Evolutionary conservation across 2,329 filamentous ascomycete species (phyloP), one percentile per base, ranked within the genome.

Genomic region (Alternaria metachromatica): DNA sequence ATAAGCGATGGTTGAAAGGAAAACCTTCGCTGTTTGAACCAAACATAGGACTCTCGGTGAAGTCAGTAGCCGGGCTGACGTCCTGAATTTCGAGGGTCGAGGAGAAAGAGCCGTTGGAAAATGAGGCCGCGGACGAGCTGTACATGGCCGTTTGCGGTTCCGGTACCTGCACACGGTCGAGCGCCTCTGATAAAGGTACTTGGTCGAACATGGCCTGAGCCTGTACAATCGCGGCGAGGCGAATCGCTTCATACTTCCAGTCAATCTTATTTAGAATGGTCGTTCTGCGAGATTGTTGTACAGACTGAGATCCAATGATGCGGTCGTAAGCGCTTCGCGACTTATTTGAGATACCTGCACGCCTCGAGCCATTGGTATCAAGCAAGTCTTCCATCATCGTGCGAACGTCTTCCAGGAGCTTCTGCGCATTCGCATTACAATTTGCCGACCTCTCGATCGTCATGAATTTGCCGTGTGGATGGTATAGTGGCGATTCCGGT

Each of bases 401-500:
- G 1, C 70, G 65, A 3, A 79, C 62, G 7, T 78, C 72, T 2
- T 68, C 62, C 1, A 81, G 49, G 0, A 81, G 67, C 2, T 72
- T 69, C 3, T 70, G 56, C 3, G 72, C 70, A 8, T 64, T 44
- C 8, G 43, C 10, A 1, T 50, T 60, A 46, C 71, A 77, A 6
- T 58, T 55, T 7, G 23, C 23, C 8, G 74, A 75, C 26, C 64
- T 66, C 26, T 69, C 64, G 20, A 80, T 58, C 1, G 76, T 80
- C 10, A 71, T 61, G 41, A 76, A 79, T 6, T 64, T 68, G 0
- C 23, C 45, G 12, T 72, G 71, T 8, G 79, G 78, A 41, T 70
- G 73, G 58, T 75, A 80, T 0, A 81, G 62, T 6, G 79, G 79
- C 2, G 78, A 80, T 44, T 80, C 78, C 0, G 79, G 79, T 28